Evolutionary conservation across 1,284 basidiomycete species (phyloP).

Genomic region (Ceraceosorus guamensis): DNA sequence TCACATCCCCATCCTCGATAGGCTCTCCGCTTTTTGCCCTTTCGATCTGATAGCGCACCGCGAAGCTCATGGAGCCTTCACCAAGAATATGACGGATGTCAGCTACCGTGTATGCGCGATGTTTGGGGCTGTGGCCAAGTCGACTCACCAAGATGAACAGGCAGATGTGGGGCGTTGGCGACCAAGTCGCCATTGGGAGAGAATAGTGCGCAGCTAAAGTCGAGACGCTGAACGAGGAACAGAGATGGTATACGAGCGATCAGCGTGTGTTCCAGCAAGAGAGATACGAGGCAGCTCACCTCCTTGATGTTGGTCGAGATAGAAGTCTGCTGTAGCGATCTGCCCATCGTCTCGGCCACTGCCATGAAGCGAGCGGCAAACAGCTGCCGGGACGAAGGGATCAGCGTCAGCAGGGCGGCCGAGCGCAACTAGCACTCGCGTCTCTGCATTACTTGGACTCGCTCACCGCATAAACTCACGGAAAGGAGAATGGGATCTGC

Average conservation of each 20-base stretch:
- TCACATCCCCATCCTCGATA: constrained; percentile 61
- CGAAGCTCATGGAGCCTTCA: constrained; percentile 53
- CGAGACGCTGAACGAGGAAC: constrained; percentile 59
- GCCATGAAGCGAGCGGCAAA: constrained; percentile 90
- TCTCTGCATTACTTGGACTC: too few species aligned
- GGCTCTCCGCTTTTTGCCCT: constrained; percentile 51
- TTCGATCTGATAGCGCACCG: constrained; percentile 82
- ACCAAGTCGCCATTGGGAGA: constrained; percentile 82
- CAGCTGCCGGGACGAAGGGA: constrained; percentile 46
- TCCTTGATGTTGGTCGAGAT: constrained; percentile 81
- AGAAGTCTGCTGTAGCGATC: constrained; percentile 74
- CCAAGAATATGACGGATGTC: too few species aligned
- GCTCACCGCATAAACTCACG: too few species aligned
- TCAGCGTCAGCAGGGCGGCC: too few species aligned
- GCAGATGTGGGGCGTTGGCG: constrained; percentile 77
- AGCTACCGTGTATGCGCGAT: too few species aligned
- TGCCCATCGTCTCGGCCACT: constrained; percentile 85
- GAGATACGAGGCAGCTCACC: neutral
- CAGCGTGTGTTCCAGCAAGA: neutral
- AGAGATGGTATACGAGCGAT: neutral
- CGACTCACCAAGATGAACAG: constrained; percentile 56
- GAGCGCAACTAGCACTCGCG: too few species aligned
- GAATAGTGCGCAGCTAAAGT: constrained; percentile 80
- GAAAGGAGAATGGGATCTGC: constrained; percentile 82
- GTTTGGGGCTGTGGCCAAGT: too few species aligned